Evolutionary conservation across 192 early-diverging fungal genomes (phyloP), one percentile per base, ranked within the genome.

Genomic region (Coemansia sp.): DNA sequence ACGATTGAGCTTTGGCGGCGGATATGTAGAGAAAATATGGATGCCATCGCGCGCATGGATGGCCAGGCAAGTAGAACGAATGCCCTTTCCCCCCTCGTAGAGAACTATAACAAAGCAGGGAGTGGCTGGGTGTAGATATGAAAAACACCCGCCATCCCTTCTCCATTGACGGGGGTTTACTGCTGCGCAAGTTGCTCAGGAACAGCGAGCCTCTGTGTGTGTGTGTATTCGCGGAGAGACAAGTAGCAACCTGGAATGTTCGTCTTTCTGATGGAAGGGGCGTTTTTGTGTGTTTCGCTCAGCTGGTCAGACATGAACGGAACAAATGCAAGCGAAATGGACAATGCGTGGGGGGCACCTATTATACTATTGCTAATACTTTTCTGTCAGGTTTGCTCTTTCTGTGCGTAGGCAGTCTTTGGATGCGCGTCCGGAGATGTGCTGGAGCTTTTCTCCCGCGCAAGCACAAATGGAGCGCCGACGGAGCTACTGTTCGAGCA

Each of bases 1-100:
- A 46, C 63, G 32, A 70, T 63, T 38, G 70, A 62, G 29, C 50
- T 77, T 62, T 77, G 75, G 75, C 63, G 36, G 53, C 64, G 33
- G 43, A 34, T 72, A 20, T 77, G 62, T 33, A 50, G 38, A 9
- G 38, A 23, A n/a, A 59, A 63, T 45, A 43, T 58, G 32, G 58
- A 67, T 54, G 59, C 22, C n/a, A 35, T 55, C 35, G 29, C 55
- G 17, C 20, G 23, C 17, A 42, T 23, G 38, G 36, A 46, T 49
- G 59, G 48, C 9, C 43, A 67, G 59, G 66, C 50, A 67, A 49
- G 59, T 61, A 32, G 35, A 7, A 36, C 13, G 14, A 17, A 5
- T 40, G 38, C 38, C 11, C 11, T 40, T 40, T 2, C 9, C 38
- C n/a, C n/a, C n/a, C n/a, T n/a, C 1, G 38, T 5, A 29, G 38